Evolutionary conservation across 108 stramenopile genomes (phyloP), one percentile per base, ranked within the genome.

Genomic region (Skeletonema potamos): DNA sequence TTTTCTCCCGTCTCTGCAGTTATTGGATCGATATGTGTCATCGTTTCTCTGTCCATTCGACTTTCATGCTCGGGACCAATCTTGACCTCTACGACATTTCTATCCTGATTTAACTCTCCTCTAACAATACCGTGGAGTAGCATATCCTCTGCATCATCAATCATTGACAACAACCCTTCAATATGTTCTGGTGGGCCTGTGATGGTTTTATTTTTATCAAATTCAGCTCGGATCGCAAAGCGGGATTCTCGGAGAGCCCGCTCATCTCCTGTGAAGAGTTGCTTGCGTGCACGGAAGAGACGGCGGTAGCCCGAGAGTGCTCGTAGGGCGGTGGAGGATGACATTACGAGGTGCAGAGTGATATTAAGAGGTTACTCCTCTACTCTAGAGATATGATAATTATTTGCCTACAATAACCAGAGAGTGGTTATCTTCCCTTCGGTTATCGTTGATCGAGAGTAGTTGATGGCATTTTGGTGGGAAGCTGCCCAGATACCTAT

Each of bases 81-180:
- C 66, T 90, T 89, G 22, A 94, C 88, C 69, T 91, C 91, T 74
- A 76, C 72, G 7, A 63, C 62, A 72, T 73, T 71, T 57, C 61
- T 77, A 7, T 90, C 77, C 58, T 82, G 64, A 61, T 94, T 94
- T 34, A 92, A 75, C 54, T 92, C 74, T 13, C 93, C 93, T 33
- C 84, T 77, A 18, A 92, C 88, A 66, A 92, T 89, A 15, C 89
- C 91, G 68, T 90, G 88, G 9, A 71, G 48, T 26, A 94, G 27
- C 93, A 94, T 94, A 66, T 90, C 87, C 29, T 88, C 88, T 20
- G 93, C 93, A 58, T 94, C 93, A 65, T 94, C 93, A 54, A 91
- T 82, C 78, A 91, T 91, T n/a, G 71, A 48, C 33, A 95, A 34
- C 44, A 91, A 58, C 56, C 68, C 86, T 63, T 89, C 89, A 43